phyloP scores from a whole-genome alignment of 495 filamentous ascomycete genomes.

The Xylaria longipes region DNA sequence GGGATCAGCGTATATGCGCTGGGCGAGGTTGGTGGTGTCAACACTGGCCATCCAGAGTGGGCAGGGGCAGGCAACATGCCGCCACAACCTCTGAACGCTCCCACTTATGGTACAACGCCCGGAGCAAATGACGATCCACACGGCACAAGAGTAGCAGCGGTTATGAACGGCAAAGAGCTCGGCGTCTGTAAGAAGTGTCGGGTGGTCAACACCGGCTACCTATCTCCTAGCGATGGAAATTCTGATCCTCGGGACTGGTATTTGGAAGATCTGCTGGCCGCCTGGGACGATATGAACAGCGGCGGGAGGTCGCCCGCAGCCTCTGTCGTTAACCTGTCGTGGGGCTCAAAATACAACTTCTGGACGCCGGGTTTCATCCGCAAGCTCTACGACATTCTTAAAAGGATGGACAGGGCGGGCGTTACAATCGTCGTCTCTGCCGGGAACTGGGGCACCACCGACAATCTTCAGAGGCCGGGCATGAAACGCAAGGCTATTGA shows the following conservation, averaged over 20 bases:
- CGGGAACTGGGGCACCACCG: background rate
- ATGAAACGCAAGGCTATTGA: conserved; percentile 8
- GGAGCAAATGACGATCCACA: conserved; percentile 3
- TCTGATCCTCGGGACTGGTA: conserved; percentile 14
- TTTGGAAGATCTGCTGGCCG: conserved; percentile 17
- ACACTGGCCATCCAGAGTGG: conserved; percentile 4
- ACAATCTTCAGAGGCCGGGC: background rate
- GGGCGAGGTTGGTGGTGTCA: background rate
- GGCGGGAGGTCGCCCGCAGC: background rate
- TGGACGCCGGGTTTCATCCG: conserved; percentile 11
- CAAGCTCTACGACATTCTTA: conserved; percentile 14
- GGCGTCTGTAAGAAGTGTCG: conserved; percentile 17
- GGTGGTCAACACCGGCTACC: conserved; percentile 3
- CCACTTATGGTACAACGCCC: background rate
- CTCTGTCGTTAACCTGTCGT: conserved; percentile 13
- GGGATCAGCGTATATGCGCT: conserved; percentile 7
- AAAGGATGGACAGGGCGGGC: conserved; percentile 20
- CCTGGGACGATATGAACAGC: conserved; percentile 17
- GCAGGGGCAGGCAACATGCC: background rate
- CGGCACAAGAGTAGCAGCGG: conserved; percentile 9
- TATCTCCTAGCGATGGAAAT: background rate
- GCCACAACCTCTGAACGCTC: background rate
- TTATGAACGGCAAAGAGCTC: conserved; percentile 1
- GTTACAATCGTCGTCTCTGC: conserved; percentile 12
- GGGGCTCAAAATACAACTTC: conserved; percentile 14